These are phyloP conservation scores for Escallonia herrerae DNA, from an alignment of 129 eudicot genomes.

Conservation along the genomic window DNA sequence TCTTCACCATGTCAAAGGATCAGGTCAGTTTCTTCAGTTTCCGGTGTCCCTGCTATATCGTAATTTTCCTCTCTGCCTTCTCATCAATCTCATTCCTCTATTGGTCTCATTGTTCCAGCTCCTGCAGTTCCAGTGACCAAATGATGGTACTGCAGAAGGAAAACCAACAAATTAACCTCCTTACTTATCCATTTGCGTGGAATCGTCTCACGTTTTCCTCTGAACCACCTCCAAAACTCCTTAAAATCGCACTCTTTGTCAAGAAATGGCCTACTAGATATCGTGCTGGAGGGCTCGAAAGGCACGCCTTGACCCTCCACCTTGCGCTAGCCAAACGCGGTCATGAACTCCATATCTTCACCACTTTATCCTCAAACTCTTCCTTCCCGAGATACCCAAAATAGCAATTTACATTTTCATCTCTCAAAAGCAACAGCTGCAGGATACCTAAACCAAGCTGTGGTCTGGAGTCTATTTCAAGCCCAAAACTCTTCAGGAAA, in stretches of 20 bases:
- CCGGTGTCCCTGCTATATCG: constrained; percentile 33
- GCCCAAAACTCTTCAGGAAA: constrained; percentile 34
- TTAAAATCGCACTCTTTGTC: constrained; percentile 73
- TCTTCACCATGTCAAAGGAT: constrained; percentile 29
- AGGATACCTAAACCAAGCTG: constrained; percentile 58
- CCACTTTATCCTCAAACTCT: constrained; percentile 38
- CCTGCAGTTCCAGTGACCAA: constrained; percentile 20
- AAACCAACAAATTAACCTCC: constrained; percentile 29
- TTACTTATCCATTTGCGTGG: constrained; percentile 46
- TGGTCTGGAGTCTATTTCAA: constrained; percentile 53
- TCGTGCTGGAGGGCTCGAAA: constrained; percentile 72
- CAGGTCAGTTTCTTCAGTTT: constrained; percentile 21
- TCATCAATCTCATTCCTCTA: constrained; percentile 41
- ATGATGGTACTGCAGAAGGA: constrained; percentile 3
- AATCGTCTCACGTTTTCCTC: constrained; percentile 50
- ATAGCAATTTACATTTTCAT: constrained; percentile 39
- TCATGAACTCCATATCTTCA: constrained; percentile 70
- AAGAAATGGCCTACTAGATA: constrained; percentile 58
- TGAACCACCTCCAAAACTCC: constrained; percentile 41
- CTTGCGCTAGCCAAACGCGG: constrained; percentile 62
- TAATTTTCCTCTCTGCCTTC: constrained; percentile 36
- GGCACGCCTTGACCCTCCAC: constrained; percentile 68
- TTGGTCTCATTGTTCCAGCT: constrained; percentile 34
- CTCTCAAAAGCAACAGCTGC: constrained; percentile 49
- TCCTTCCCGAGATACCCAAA: constrained; percentile 41